Evolutionary conservation across 495 filamentous ascomycete species (phyloP).

Genomic region (Penicillium maclennaniae): DNA sequence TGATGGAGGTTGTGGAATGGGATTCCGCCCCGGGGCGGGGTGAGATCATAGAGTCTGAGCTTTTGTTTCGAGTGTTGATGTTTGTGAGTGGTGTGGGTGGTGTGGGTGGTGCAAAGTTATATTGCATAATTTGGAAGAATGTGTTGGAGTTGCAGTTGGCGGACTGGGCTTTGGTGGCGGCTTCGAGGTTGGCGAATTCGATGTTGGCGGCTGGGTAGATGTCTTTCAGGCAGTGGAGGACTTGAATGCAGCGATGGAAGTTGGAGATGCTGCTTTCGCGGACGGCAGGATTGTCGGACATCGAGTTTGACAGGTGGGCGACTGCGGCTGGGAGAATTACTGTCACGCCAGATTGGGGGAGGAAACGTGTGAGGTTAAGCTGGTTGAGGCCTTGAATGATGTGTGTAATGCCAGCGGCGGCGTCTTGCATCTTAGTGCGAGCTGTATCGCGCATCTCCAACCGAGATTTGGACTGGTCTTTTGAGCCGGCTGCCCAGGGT

Average conservation of each 20-base stretch:
- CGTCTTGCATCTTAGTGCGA: conserved; percentile 67
- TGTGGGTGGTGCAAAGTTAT: conserved; percentile 19
- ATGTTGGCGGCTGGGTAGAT: conserved; percentile 81
- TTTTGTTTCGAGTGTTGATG: conserved; percentile 12
- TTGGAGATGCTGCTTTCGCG: conserved; percentile 62
- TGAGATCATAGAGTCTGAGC: conserved; percentile 1
- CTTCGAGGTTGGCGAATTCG: conserved; percentile 75
- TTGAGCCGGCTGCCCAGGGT: conserved; percentile 63
- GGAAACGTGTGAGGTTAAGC: conserved; percentile 64
- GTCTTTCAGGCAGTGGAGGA: conserved; percentile 71
- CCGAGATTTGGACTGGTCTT: conserved; percentile 41
- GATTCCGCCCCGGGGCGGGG: background rate
- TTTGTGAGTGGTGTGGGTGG: conserved; percentile 6
- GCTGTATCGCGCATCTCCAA: conserved; percentile 47
- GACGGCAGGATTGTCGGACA: conserved; percentile 62
- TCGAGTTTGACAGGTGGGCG: conserved; percentile 80
- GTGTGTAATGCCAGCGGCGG: conserved; percentile 70
- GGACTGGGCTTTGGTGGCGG: conserved; percentile 59
- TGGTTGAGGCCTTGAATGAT: conserved; percentile 68
- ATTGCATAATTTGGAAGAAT: conserved; percentile 38
- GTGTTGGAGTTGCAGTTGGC: conserved; percentile 25
- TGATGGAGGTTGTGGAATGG: background rate
- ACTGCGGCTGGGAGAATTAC: conserved; percentile 84
- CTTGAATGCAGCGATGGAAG: conserved; percentile 75
- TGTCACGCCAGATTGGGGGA: conserved; percentile 82